These are phyloP conservation scores for Sanguinoderma infundibulare DNA, from an alignment of 1,284 basidiomycete genomes.

Conservation along the genomic window DNA sequence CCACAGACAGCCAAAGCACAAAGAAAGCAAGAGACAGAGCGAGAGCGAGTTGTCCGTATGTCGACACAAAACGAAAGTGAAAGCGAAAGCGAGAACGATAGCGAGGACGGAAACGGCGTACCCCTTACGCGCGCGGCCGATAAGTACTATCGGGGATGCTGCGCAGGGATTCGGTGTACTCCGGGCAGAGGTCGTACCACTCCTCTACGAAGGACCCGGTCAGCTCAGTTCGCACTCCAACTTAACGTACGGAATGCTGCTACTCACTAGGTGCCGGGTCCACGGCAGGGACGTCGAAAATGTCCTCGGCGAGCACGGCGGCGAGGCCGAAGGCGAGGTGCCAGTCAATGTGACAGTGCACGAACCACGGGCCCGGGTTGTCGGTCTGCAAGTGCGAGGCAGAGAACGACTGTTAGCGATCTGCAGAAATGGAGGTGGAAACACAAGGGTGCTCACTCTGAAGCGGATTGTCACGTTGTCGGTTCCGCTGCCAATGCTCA, in stretches of 20 bases:
- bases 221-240: background rate
- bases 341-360: constrained; percentile 40
- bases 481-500: constrained; percentile 27
- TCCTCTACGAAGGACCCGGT: background rate
- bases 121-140: no score
- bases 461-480: constrained; percentile 36
- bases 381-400: no score
- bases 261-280: background rate
- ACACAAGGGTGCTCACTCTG: no score
- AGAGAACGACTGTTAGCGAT: background rate
- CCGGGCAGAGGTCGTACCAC: background rate
- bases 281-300: constrained; percentile 7
- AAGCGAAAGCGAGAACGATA: no score
- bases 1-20: no score
- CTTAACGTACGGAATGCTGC: background rate
- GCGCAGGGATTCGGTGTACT: background rate
- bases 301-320: constrained; percentile 37
- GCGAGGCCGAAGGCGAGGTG: constrained; percentile 36
- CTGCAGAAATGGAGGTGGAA: no score
- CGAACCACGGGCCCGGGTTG: constrained; percentile 38
- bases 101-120: no score
- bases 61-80: no score
- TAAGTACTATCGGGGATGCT: no score
- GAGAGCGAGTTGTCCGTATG: no score
- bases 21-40: no score